Evolutionary conservation across 768 basidiomycete genomes (phyloP), one percentile per base, ranked within the genome.

Genomic region (Macrolepiota fuliginosa): DNA sequence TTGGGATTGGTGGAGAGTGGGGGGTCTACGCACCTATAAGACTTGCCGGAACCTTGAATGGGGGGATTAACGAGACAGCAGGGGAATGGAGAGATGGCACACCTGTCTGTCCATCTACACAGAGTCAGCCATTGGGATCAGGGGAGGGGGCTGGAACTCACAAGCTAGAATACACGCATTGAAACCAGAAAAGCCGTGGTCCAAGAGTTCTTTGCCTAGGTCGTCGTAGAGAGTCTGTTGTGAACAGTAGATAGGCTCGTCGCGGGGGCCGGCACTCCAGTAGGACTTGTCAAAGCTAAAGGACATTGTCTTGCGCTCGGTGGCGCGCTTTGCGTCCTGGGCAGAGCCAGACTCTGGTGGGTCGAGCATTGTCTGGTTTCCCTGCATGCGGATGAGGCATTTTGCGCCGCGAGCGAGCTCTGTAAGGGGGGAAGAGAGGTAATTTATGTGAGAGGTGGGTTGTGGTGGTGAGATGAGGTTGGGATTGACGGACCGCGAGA

Each of bases 161-260:
- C 96, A 98, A 75, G 97, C 96, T 72, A 99, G 83, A 76, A 99
- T 97, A 83, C 95, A 98, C 52, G 95, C 92, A 81, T 98, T 98
- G 76, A 97, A 98, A 29, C 96, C 96, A 37, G 90, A 78, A 76
- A 99, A 98, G 46, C 93, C 90, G 72, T 98, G 96, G 73, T 98
- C 93, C 67, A 99, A 79, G 56, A 99, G 76, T 70, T 98, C 96
- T 74, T 90, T 91, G 46, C 96, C 96, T 37, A 98, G 74, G 78
- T 98, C 96, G 66, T 94, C 87, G 74, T 93, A 98, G 61, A 98
- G 79, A 0, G 95, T 98, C 73, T 96, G 89, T 69, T 99, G 96
- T 3, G 91, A 93, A 66, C 94, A 96, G 71, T 98, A 98, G 13
- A 82, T 81, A 0, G 92, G 89, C 61, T 97, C 96, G 70, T 95